Evolutionary conservation across 2,329 filamentous ascomycete species (phyloP).

Genomic region (Blastomyces silverae): DNA sequence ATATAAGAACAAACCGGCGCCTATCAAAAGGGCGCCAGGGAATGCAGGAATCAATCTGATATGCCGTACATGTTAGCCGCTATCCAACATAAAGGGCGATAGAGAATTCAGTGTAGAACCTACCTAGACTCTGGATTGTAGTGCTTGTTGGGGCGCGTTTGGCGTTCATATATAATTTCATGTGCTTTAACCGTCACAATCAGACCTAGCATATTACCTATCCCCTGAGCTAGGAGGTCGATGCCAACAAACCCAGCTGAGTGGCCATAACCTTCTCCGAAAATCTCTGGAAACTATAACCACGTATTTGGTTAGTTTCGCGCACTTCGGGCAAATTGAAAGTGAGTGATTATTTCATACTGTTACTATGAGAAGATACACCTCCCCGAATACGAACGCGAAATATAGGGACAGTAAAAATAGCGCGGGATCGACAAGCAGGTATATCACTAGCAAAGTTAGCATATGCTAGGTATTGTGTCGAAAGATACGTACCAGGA

Average conservation of each 20-base stretch:
- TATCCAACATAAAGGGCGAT: background rate
- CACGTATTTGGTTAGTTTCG: background rate
- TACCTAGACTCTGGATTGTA: conserved; percentile 14
- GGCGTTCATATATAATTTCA: conserved; percentile 1
- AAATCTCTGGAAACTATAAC: conserved; percentile 11
- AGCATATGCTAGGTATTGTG: background rate
- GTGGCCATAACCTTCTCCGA: conserved; percentile 12
- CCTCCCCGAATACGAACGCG: conserved; percentile 12
- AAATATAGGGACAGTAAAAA: conserved; percentile 12
- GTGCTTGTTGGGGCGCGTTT: background rate
- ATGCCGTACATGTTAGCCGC: background rate
- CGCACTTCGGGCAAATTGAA: background rate
- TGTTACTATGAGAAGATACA: conserved; percentile 13
- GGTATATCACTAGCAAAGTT: conserved; percentile 8
- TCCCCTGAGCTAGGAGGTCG: conserved; percentile 11
- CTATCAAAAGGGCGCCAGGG: conserved; percentile 6
- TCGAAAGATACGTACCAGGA: conserved; percentile 4
- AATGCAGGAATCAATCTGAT: conserved; percentile 10
- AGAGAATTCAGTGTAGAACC: background rate
- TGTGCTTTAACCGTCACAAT: conserved; percentile 8
- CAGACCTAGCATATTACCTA: conserved; percentile 10
- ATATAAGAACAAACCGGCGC: conserved; percentile 14
- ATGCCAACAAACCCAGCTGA: conserved; percentile 12
- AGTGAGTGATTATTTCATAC: background rate
- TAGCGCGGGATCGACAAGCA: conserved; percentile 10